These are phyloP conservation scores for Pinus tabuliformis DNA, from an alignment of 75 land plant species.

Conservation along the genomic window DNA sequence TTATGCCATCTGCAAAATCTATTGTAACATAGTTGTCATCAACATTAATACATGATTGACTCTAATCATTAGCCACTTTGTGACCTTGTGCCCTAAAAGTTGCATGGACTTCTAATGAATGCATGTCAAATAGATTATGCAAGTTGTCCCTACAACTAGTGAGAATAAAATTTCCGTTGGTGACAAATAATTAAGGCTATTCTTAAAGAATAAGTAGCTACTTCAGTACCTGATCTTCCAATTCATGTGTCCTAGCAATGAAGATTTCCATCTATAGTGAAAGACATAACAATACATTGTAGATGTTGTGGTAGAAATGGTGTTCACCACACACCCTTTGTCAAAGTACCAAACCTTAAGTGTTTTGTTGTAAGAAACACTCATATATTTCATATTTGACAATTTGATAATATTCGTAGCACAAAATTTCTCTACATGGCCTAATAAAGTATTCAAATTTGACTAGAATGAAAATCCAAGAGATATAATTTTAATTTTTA, in stretches of 20 bases:
- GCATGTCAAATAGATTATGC: slow-evolving; percentile 87
- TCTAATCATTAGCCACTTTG: slow-evolving; percentile 75
- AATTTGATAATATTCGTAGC: slow-evolving; percentile 77
- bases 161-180: slow-evolving; percentile 59
- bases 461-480: slow-evolving; percentile 76
- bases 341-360: slow-evolving; percentile 93
- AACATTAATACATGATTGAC: slow-evolving; percentile 82
- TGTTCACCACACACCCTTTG: slow-evolving; percentile 76
- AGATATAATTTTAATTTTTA: slow-evolving; percentile 38
- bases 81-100: slow-evolving; percentile 73
- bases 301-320: slow-evolving; percentile 73
- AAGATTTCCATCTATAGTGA: slow-evolving; percentile 86
- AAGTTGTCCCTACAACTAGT: slow-evolving; percentile 91
- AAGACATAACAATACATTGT: slow-evolving; percentile 64
- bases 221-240: slow-evolving; percentile 74
- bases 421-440: slow-evolving; percentile 85
- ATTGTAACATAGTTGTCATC: slow-evolving; percentile 86
- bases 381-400: slow-evolving; percentile 52
- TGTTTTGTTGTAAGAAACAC: slow-evolving; percentile 83
- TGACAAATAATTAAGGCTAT: slow-evolving; percentile 85
- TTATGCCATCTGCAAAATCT: slow-evolving; percentile 82
- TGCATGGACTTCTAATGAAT: slow-evolving; percentile 49
- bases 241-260: slow-evolving; percentile 81
- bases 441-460: slow-evolving; percentile 80
- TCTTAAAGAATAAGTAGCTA: slow-evolving; percentile 78